Evolutionary conservation across 108 stramenopile genomes (phyloP).

Genomic region (Pseudonitzschia delicatissima): DNA sequence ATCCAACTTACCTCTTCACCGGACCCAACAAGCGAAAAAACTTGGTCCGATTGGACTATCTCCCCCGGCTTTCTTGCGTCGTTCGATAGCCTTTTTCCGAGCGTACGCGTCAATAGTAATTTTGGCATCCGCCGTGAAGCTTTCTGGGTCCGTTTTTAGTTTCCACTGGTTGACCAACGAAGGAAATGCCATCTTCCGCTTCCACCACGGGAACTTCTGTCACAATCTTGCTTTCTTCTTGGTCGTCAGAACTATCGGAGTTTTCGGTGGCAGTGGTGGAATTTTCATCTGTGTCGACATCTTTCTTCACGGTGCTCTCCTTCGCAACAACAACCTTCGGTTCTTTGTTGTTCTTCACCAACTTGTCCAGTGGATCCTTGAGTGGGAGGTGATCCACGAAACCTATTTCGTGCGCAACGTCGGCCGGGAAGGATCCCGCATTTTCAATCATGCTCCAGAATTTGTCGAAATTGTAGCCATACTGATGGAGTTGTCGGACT

Average conservation of each 20-base stretch:
- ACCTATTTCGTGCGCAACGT: constrained; percentile 53
- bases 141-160: constrained; percentile 21
- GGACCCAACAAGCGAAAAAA: not conserved
- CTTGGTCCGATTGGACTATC: not conserved
- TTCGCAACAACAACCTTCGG: not conserved
- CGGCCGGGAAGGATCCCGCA: constrained; percentile 62
- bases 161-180: constrained; percentile 18
- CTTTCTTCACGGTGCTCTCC: not conserved
- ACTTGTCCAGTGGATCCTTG: constrained; percentile 47
- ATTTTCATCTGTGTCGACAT: not conserved
- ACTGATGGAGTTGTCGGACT: constrained; percentile 33
- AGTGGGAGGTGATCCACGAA: constrained; percentile 56
- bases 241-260: constrained; percentile 30
- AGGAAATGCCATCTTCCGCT: not conserved
- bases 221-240: constrained; percentile 14
- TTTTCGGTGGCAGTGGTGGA: constrained; percentile 19
- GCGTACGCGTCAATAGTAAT: constrained; percentile 33
- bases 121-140: constrained; percentile 25
- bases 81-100: constrained; percentile 1
- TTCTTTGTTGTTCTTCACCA: constrained; percentile 41
- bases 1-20: not conserved
- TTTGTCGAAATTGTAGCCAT: constrained; percentile 32
- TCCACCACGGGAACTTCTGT: not conserved
- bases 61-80: constrained; percentile 6
- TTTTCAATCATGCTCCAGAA: constrained; percentile 66